Percentiles rank a stretch among this genome's conserved stretches.
Conservation (phyloP, 1,284 basidiomycete species). For the Microbotryum intermedium region DNA sequence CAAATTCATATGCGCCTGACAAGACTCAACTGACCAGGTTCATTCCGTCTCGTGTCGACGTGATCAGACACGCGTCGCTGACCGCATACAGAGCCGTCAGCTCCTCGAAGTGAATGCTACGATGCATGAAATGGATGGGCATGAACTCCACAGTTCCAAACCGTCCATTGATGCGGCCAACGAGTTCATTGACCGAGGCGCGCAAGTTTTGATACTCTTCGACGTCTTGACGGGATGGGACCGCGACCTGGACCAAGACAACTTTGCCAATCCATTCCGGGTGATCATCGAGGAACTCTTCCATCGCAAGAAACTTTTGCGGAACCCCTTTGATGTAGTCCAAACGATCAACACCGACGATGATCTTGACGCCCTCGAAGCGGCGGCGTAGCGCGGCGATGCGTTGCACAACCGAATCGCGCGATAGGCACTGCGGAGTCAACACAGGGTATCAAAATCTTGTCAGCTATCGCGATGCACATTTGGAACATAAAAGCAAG, state of each 20-base stretch:
- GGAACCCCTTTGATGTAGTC: constrained; percentile 99
- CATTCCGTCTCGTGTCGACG: constrained; percentile 95
- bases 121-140: constrained; percentile 98
- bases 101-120: constrained; percentile 85
- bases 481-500: too few relatives aligned
- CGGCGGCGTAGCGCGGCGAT: constrained; percentile 74
- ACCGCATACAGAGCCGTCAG: constrained; percentile 93
- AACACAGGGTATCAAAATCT: background rate
- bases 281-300: constrained; percentile 91
- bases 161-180: constrained; percentile 94
- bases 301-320: constrained; percentile 92
- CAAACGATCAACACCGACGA: constrained; percentile 93
- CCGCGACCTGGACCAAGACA: constrained; percentile 90
- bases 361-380: constrained; percentile 91
- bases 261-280: constrained; percentile 99
- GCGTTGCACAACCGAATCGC: constrained; percentile 66
- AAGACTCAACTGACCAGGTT: constrained; percentile 62
- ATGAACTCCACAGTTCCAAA: constrained; percentile 98
- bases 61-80: constrained; percentile 92
- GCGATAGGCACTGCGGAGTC: constrained; percentile 57
- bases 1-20: background rate
- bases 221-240: constrained; percentile 94
- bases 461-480: background rate
- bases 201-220: constrained; percentile 98
- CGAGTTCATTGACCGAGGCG: constrained; percentile 92